Percentiles rank a stretch among this genome's conserved stretches.
Evolutionary conservation across 2,329 filamentous ascomycete genomes (phyloP).

Genomic region (Nemania diffusa): DNA sequence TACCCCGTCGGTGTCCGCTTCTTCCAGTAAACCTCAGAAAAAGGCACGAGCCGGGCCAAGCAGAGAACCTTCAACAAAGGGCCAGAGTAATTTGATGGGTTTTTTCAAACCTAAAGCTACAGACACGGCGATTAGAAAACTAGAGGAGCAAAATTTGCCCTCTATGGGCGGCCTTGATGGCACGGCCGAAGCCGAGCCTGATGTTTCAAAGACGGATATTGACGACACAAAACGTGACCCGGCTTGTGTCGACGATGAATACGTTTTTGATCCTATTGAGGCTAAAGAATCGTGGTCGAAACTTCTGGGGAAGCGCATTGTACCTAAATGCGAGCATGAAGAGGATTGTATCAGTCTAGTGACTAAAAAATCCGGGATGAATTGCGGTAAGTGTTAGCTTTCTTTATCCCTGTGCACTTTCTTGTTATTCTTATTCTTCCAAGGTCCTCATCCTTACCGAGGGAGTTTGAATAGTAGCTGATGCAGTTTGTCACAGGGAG

Average conservation of each 20-base stretch:
- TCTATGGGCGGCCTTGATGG: conserved; percentile 28
- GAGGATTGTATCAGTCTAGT: conserved; percentile 85
- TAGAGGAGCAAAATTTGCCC: conserved; percentile 27
- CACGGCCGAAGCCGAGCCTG: neutral
- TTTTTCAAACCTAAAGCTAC: conserved; percentile 77
- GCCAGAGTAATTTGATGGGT: conserved; percentile 73
- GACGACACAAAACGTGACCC: conserved; percentile 20
- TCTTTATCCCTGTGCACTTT: neutral
- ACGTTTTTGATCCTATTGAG: conserved; percentile 73
- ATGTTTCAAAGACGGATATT: conserved; percentile 13
- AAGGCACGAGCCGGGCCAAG: conserved; percentile 51
- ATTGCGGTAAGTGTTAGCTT: conserved; percentile 66
- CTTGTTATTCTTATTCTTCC: neutral
- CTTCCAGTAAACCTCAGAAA: conserved; percentile 50
- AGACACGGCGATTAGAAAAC: conserved; percentile 26
- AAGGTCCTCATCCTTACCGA: neutral
- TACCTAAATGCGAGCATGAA: conserved; percentile 85
- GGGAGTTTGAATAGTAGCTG: neutral
- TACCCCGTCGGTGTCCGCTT: conserved; percentile 37
- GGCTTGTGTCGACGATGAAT: conserved; percentile 45
- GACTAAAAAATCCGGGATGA: conserved; percentile 90
- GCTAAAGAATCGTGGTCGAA: conserved; percentile 87
- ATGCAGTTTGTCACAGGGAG: conserved; percentile 55
- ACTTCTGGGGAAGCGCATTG: conserved; percentile 77
- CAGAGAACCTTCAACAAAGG: conserved; percentile 51